A percentile compares a stretch with the other conserved stretches of the same genome.
Conservation (phyloP, 441 rosid species). For the Jatropha multifida region DNA sequence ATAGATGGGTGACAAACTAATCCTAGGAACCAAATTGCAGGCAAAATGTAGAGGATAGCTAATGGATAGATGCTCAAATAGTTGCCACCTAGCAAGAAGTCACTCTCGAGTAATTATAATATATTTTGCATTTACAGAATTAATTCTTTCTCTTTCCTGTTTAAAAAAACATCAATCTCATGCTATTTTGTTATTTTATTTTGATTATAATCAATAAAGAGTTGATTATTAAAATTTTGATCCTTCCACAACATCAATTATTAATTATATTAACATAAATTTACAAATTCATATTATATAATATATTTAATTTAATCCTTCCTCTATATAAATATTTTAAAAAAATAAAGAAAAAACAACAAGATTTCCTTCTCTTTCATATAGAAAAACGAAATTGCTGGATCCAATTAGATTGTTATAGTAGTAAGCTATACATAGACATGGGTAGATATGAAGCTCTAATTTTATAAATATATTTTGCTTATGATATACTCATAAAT, state of each 20-base stretch:
- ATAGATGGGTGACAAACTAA: too few relatives aligned
- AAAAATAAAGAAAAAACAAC: neutral
- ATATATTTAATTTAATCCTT: neutral
- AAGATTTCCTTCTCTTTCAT: neutral
- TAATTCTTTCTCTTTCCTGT: neutral
- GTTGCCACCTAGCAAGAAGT: neutral
- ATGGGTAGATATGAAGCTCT: neutral
- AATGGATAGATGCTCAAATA: neutral
- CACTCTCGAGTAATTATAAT: neutral
- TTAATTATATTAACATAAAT: neutral
- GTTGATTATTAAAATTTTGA: neutral
- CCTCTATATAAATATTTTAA: too few relatives aligned
- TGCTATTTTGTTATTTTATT: neutral
- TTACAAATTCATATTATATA: neutral
- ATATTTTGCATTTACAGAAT: neutral
- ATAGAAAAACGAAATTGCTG: neutral
- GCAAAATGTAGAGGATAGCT: neutral
- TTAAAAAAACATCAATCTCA: too few relatives aligned
- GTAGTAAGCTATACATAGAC: neutral
- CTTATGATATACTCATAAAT: too few relatives aligned
- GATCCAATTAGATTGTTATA: neutral
- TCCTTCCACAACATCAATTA: neutral
- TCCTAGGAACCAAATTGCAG: neutral
- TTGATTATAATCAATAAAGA: neutral
- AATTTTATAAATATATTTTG: neutral